Evolutionary conservation across 164 flowering plant genomes (phyloP).

Genomic region (Paratinospora sagittata): DNA sequence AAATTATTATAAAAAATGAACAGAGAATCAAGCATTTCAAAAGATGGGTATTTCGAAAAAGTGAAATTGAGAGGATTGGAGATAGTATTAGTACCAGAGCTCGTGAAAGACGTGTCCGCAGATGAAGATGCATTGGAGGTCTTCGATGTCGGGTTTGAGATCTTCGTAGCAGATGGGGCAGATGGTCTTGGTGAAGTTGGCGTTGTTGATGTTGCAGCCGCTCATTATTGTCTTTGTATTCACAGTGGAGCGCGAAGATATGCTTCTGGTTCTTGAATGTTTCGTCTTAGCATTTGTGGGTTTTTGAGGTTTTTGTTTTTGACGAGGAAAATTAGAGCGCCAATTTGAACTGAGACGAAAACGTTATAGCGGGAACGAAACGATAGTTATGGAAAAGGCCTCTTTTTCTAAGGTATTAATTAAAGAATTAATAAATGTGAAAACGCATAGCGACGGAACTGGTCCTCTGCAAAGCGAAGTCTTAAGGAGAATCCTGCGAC

Average conservation of each 20-base stretch:
- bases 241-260: not conserved
- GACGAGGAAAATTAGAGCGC: not conserved
- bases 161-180: constrained; percentile 94
- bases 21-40: no score
- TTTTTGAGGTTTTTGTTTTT: no score
- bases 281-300: not conserved
- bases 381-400: no score
- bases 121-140: constrained; percentile 71
- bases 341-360: not conserved
- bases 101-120: constrained; percentile 99
- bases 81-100: constrained; percentile 85
- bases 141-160: constrained; percentile 73
- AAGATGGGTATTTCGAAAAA: no score
- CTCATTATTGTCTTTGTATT: constrained; percentile 3
- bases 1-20: not conserved
- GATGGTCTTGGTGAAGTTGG: constrained; percentile 45
- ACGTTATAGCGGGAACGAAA: not conserved
- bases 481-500: no score
- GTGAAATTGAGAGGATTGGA: not conserved
- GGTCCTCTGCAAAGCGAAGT: no score
- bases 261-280: not conserved
- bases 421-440: no score
- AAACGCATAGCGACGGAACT: no score
- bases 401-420: no score
- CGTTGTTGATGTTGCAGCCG: constrained; percentile 6